Base-by-base conservation (phyloP, 2,329 filamentous ascomycete species). In the Emmonsiellopsis sp. region DNA sequence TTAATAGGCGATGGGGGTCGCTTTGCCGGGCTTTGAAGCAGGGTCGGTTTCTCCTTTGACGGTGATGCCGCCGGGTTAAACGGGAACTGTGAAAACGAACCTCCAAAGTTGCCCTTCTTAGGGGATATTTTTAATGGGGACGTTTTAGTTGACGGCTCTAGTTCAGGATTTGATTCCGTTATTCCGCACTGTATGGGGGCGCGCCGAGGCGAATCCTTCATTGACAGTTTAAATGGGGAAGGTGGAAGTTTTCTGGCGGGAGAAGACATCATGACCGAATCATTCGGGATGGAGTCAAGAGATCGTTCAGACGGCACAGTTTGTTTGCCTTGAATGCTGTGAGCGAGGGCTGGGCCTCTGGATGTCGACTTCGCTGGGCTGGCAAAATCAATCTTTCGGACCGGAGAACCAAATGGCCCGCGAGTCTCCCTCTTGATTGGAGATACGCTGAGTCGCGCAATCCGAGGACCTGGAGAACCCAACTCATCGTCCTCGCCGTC, bases 1-100 rank as follows among this genome's bases (percentile, higher is more conserved):
- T 73, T 74, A 51, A 69, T 68, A 0, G 73, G 70, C 4, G 71
- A 71, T 7, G 63, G 61, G 26, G 71, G 64, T 47, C 71, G 69
- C 55, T 73, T 72, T 2, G 74, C 73, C 7, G 74, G 74, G 48
- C 71, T 74, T 56, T 72, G 67, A 13, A 76, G 62, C 6, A 74
- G 57, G 9, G 70, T 72, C 9, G 60, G 52, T 51, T 66, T 58
- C 26, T 61, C 60, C 46, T 69, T 72, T 9, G 70, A 63, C 2
- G 69, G 68, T 1, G 70, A 66, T 1, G 66, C 62, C 2, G 62
- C 62, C 15, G 65, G 57, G 52, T 70, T 68, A 5, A 63, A 55
- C 1, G 66, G 62, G 4, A 67, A 67, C 44, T 69, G 65, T 8
- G 62, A 59, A 47, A 72, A 70, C 3, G 68, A 67, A 7, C 67